Evolutionary conservation across 108 stramenopile genomes (phyloP).

Genomic region (Seminavis robusta): DNA sequence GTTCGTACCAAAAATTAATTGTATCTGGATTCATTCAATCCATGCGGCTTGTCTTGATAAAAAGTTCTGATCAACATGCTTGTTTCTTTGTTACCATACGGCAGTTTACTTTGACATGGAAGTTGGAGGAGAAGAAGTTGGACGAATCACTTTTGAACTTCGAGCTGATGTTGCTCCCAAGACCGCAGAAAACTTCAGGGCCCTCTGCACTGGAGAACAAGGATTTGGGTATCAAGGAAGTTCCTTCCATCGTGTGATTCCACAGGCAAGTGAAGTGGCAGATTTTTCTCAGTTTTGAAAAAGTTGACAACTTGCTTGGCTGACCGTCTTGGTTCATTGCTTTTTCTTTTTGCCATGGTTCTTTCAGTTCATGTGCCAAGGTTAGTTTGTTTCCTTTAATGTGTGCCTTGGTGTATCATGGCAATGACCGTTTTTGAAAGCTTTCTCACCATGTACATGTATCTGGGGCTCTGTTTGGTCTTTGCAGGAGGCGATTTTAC

Average conservation of each 20-base stretch:
- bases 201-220: conserved; percentile 95
- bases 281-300: neutral
- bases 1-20: conserved; percentile 13
- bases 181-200: conserved; percentile 91
- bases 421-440: neutral
- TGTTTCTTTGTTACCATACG: neutral
- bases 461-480: conserved; percentile 46
- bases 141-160: conserved; percentile 93
- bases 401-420: neutral
- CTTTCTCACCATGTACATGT: neutral
- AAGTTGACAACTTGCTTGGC: neutral
- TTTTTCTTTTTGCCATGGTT: conserved; percentile 1
- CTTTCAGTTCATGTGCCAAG: conserved; percentile 45
- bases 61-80: conserved; percentile 1
- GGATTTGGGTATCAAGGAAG: conserved; percentile 88
- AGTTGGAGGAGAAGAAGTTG: conserved; percentile 86
- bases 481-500: conserved; percentile 96
- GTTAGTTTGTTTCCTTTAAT: neutral
- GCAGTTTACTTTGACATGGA: conserved; percentile 92
- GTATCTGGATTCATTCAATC: neutral
- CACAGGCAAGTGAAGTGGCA: neutral
- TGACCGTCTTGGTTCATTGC: neutral
- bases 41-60: neutral
- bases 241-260: conserved; percentile 16
- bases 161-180: conserved; percentile 93